Conservation (phyloP, 1,139 yeast species). For the Scheffersomyces stambukii region DNA sequence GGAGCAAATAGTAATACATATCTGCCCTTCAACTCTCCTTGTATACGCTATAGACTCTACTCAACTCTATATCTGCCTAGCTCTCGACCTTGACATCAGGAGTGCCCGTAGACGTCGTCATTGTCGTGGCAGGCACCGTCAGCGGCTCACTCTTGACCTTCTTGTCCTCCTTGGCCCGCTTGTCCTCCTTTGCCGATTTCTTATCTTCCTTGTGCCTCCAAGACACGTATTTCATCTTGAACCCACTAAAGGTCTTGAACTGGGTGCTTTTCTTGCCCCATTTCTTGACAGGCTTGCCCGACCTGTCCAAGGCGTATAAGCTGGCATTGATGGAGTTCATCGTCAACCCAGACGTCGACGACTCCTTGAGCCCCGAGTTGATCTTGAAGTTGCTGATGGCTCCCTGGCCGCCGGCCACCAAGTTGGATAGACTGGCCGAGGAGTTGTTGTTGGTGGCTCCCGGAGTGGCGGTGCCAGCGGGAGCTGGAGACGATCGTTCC, state of each 20-base stretch:
- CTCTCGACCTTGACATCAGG: slow-evolving; percentile 3
- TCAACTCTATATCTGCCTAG: no score
- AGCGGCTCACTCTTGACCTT: slow-evolving; percentile 5
- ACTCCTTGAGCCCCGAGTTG: slow-evolving; percentile 39
- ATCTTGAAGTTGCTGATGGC: slow-evolving; percentile 24
- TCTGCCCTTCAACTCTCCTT: no score
- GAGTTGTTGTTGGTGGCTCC: slow-evolving; percentile 1
- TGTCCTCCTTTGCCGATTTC: slow-evolving; percentile 5
- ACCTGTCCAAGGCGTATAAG: slow-evolving; percentile 36
- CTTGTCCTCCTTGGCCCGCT: slow-evolving; percentile 4
- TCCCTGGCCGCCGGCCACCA: slow-evolving; percentile 11
- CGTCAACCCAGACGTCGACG: slow-evolving; percentile 40
- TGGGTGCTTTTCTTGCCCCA: slow-evolving; percentile 48
- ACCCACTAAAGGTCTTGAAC: slow-evolving; percentile 61
- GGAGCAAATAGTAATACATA: no score
- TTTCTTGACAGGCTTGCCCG: slow-evolving; percentile 46
- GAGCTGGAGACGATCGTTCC: slow-evolving; percentile 14
- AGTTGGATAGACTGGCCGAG: no score
- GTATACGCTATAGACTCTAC: no score
- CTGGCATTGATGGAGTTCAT: slow-evolving; percentile 32
- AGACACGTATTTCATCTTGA: slow-evolving; percentile 43
- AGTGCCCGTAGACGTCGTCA: slow-evolving; percentile 1
- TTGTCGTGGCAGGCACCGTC: slow-evolving; percentile 3
- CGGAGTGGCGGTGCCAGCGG: slow-evolving; percentile 6
- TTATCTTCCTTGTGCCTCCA: slow-evolving; percentile 14